Percentiles rank a stretch among this genome's conserved stretches.
Conservation (phyloP, 23 red algal species). For the Gracilaria domingensis region DNA sequence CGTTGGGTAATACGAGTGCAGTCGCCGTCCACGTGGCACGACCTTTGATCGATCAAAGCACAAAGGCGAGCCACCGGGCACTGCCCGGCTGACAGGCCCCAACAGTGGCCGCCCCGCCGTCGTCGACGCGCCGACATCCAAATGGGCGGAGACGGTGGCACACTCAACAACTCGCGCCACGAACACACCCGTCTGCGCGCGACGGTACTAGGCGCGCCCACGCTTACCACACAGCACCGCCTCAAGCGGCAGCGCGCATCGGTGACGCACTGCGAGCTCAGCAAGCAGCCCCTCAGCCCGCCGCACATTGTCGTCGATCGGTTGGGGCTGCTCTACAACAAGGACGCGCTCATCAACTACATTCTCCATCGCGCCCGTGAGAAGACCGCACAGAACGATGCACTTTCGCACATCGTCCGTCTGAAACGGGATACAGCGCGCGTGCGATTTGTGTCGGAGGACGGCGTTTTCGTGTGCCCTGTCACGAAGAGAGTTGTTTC, state of each 20-base stretch:
- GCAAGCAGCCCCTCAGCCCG: conserved; percentile 41
- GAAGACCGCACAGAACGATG: background rate
- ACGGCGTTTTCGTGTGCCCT: conserved; percentile 31
- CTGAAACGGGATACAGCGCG: conserved; percentile 34
- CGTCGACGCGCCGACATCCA: background rate
- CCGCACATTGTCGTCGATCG: conserved; percentile 71
- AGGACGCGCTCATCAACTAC: conserved; percentile 66
- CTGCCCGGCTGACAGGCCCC: too few species aligned
- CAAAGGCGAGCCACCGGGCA: too few species aligned
- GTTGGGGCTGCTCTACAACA: conserved; percentile 78
- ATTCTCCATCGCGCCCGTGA: conserved; percentile 46
- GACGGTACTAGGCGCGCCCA: conserved; percentile 23
- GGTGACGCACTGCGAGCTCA: conserved; percentile 54
- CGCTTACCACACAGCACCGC: background rate
- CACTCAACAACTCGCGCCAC: conserved; percentile 80
- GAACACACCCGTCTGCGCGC: conserved; percentile 67
- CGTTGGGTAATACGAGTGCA: background rate
- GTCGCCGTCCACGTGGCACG: background rate
- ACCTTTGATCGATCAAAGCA: too few species aligned
- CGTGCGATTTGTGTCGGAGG: background rate
- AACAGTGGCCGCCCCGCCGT: too few species aligned
- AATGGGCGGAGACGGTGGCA: conserved; percentile 86
- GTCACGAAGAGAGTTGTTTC: conserved; percentile 28
- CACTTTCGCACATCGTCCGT: conserved; percentile 27
- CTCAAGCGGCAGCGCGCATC: conserved; percentile 50